Evolutionary conservation across 352 stramenopile species (phyloP).

Genomic region (Hyaloperonospora arabidopsidis): DNA sequence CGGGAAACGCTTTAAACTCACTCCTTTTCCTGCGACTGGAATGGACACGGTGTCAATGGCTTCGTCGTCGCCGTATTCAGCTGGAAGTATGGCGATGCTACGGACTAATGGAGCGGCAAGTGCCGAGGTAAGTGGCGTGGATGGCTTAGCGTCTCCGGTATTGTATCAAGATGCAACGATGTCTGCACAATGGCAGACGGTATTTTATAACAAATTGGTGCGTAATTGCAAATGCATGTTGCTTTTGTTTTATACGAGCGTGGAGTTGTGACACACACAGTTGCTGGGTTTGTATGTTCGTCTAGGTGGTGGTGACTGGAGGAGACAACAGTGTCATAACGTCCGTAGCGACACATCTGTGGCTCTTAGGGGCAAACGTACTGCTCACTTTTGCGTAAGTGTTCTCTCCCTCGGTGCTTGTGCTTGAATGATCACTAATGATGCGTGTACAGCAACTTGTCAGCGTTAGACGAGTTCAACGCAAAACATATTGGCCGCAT

Average conservation of each 20-base stretch:
- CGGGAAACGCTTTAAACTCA: slow-evolving; percentile 25
- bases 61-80: slow-evolving; percentile 16
- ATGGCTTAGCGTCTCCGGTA: slow-evolving; percentile 11
- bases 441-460: slow-evolving; percentile 26
- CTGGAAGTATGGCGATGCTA: slow-evolving; percentile 15
- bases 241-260: background rate
- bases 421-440: slow-evolving; percentile 2
- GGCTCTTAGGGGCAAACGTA: slow-evolving; percentile 57
- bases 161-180: slow-evolving; percentile 23
- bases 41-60: slow-evolving; percentile 12
- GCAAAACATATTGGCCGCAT: slow-evolving; percentile 48
- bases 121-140: background rate
- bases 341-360: slow-evolving; percentile 48
- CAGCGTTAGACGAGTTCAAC: slow-evolving; percentile 44
- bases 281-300: background rate
- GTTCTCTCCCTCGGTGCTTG: slow-evolving; percentile 1
- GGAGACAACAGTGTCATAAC: slow-evolving; percentile 43
- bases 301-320: slow-evolving; percentile 55
- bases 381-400: slow-evolving; percentile 59
- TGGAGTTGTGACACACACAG: background rate
- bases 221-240: slow-evolving; percentile 1
- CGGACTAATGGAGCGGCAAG: slow-evolving; percentile 9
- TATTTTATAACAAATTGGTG: slow-evolving; percentile 56
- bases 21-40: background rate
- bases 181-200: slow-evolving; percentile 27